Conservation (phyloP, 129 eudicot species). For the Cynara cardunculus region DNA sequence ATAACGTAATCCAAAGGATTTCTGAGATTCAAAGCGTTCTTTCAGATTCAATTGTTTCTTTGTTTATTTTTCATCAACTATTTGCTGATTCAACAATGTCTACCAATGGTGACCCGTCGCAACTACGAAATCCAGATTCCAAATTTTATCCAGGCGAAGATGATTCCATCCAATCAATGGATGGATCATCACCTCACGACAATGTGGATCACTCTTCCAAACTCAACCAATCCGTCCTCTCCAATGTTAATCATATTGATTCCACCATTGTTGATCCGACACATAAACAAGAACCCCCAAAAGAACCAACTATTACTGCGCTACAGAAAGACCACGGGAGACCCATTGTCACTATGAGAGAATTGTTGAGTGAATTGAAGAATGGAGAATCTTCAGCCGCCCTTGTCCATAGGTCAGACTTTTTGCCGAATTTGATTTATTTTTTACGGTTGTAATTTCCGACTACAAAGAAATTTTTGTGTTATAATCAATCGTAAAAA, state of each 20-base stretch:
- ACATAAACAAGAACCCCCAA: conserved; percentile 7
- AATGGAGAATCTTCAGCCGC: conserved; percentile 38
- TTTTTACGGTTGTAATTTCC: not conserved
- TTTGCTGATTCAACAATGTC: conserved; percentile 30
- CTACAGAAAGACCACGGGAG: conserved; percentile 42
- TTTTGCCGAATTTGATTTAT: not conserved
- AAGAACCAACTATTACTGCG: conserved; percentile 18
- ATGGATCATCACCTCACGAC: conserved; percentile 21
- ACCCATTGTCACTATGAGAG: conserved; percentile 67
- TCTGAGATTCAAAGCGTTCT: not conserved
- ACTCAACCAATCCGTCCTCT: not conserved
- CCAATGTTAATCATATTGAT: conserved; percentile 5
- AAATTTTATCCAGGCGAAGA: conserved; percentile 21
- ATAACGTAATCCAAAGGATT: not conserved
- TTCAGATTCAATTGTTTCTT: not conserved
- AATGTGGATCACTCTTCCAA: conserved; percentile 19
- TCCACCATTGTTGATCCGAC: conserved; percentile 15
- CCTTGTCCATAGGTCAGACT: conserved; percentile 43
- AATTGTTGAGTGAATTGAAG: conserved; percentile 71
- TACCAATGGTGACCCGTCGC: conserved; percentile 21
- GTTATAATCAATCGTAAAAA: not conserved
- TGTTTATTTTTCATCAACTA: not conserved
- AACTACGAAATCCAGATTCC: conserved; percentile 34
- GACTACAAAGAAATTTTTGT: not conserved
- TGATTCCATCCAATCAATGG: conserved; percentile 11